Percentiles rank a stretch among this genome's conserved stretches.
Evolutionary conservation across 371 early-diverging fungal genomes (phyloP).

Genomic region (Rhizopus arrhizus): DNA sequence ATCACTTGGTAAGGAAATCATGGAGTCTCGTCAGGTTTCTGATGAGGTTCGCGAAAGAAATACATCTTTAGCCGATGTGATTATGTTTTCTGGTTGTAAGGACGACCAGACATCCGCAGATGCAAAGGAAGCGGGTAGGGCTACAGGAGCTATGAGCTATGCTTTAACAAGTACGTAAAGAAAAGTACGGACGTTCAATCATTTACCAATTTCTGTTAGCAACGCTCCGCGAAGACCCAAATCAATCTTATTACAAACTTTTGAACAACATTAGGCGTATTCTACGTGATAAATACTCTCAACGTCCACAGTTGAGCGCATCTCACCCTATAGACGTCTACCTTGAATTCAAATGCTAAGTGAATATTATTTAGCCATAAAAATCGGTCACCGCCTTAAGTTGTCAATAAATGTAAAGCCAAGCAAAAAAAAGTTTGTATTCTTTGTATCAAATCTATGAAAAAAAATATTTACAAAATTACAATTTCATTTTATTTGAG

Average conservation of each 20-base stretch:
- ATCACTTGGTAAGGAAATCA: slow-evolving; percentile 51
- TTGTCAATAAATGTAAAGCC: no score
- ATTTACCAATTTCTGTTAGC: slow-evolving; percentile 23
- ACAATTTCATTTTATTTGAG: no score
- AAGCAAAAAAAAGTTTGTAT: no score
- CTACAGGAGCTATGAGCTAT: slow-evolving; percentile 84
- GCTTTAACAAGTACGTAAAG: slow-evolving; percentile 66
- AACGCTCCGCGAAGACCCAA: slow-evolving; percentile 61
- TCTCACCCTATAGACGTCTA: slow-evolving; percentile 81
- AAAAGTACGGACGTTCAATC: not conserved
- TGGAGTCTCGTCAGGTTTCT: slow-evolving; percentile 40
- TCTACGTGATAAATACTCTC: slow-evolving; percentile 72
- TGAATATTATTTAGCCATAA: not conserved
- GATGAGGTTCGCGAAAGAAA: slow-evolving; percentile 42
- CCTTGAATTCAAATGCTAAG: slow-evolving; percentile 55
- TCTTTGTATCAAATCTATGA: no score
- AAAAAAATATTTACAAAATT: no score
- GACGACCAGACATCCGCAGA: slow-evolving; percentile 92
- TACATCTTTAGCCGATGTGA: slow-evolving; percentile 74
- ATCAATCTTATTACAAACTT: slow-evolving; percentile 75
- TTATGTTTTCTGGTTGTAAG: slow-evolving; percentile 90
- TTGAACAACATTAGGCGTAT: slow-evolving; percentile 73
- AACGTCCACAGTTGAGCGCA: slow-evolving; percentile 82
- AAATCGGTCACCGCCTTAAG: no score
- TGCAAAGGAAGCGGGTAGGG: slow-evolving; percentile 57